Conservation (phyloP, 768 basidiomycete species). For the Lactarius sanguifluus region DNA sequence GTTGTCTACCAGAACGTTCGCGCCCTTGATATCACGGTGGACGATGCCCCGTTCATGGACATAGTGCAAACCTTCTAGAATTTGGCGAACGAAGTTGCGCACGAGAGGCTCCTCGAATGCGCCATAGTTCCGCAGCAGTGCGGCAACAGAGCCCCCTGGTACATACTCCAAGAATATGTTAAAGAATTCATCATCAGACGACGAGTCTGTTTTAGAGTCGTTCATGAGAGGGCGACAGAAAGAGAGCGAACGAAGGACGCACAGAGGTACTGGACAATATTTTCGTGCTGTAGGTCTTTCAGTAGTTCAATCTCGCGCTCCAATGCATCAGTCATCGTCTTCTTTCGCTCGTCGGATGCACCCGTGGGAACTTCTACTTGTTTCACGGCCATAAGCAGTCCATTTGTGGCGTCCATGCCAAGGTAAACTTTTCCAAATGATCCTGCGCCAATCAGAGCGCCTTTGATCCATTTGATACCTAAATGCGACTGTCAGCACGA, state of each 20-base stretch:
- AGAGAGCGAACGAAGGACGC: constrained; percentile 35
- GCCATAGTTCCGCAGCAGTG: constrained; percentile 85
- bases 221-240: constrained; percentile 9
- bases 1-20: constrained; percentile 97
- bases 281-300: constrained; percentile 89
- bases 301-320: constrained; percentile 94
- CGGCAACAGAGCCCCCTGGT: constrained; percentile 91
- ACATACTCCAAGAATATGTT: constrained; percentile 99
- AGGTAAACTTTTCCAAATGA: constrained; percentile 96
- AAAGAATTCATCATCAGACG: constrained; percentile 83
- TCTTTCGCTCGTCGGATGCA: constrained; percentile 89
- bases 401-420: constrained; percentile 90
- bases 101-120: constrained; percentile 93
- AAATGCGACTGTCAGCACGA: constrained; percentile 34
- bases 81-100: constrained; percentile 90
- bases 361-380: constrained; percentile 90
- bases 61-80: constrained; percentile 84
- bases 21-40: constrained; percentile 98
- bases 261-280: constrained; percentile 99
- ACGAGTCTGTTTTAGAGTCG: constrained; percentile 69
- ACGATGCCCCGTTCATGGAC: constrained; percentile 93
- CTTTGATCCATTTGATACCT: constrained; percentile 92
- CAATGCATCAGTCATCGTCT: constrained; percentile 86
- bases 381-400: constrained; percentile 95
- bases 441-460: constrained; percentile 91